Evolutionary conservation across 805 yeast species (phyloP).

Genomic region (Candida vartiovaarae): DNA sequence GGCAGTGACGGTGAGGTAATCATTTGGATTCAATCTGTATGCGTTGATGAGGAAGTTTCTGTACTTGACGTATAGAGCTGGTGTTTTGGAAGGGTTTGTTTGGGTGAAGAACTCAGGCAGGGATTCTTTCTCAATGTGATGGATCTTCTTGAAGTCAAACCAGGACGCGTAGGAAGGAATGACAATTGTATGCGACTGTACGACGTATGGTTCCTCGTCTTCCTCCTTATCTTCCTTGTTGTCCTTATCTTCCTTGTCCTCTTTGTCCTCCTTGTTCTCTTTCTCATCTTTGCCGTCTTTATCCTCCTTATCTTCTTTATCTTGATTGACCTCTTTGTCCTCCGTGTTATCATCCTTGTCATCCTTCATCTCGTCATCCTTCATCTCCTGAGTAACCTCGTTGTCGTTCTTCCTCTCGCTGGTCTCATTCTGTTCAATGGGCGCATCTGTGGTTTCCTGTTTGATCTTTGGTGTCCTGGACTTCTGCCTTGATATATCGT

Average conservation of each 20-base stretch:
- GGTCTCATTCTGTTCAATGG: too few relatives aligned
- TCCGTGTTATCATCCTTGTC: too few relatives aligned
- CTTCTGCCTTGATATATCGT: too few relatives aligned
- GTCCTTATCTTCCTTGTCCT: conserved; percentile 2
- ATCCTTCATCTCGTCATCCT: too few relatives aligned
- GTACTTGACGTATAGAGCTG: conserved; percentile 70
- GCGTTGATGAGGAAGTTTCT: conserved; percentile 87
- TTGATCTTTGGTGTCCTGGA: too few relatives aligned
- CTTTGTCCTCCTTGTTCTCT: background rate
- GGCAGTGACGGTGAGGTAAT: conserved; percentile 83
- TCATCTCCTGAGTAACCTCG: too few relatives aligned
- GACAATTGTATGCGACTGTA: conserved; percentile 77
- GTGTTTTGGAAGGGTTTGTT: conserved; percentile 69
- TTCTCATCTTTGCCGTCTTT: conserved; percentile 5
- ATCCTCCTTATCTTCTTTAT: too few relatives aligned
- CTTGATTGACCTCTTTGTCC: too few relatives aligned
- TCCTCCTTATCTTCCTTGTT: conserved; percentile 6
- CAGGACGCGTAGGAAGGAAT: conserved; percentile 85
- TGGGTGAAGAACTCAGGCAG: conserved; percentile 83
- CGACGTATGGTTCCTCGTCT: conserved; percentile 22
- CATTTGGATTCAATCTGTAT: conserved; percentile 82
- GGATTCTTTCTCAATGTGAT: conserved; percentile 73
- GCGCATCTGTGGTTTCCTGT: too few relatives aligned
- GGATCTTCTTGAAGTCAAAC: conserved; percentile 70
- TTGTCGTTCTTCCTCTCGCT: too few relatives aligned